Evolutionary conservation across 768 basidiomycete genomes (phyloP).

Genomic region (Suillus subluteus): DNA sequence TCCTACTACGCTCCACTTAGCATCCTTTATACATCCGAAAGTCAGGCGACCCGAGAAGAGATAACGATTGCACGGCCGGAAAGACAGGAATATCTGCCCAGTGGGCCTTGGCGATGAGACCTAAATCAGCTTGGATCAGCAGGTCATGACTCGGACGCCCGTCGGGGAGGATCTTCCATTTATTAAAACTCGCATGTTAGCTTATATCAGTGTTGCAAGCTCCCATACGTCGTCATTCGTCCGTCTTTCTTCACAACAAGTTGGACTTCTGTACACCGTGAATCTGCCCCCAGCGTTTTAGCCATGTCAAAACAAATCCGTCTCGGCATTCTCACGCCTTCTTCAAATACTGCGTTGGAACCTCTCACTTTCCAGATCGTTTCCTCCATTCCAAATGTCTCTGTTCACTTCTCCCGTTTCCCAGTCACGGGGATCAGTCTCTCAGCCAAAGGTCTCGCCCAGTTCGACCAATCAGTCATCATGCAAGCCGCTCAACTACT

Average conservation of each 20-base stretch:
- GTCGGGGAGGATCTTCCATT: neutral
- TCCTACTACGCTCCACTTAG: neutral
- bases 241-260: neutral
- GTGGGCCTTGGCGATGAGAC: neutral
- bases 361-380: conserved; percentile 4
- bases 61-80: neutral
- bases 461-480: conserved; percentile 3
- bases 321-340: conserved; percentile 7
- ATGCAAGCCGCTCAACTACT: neutral
- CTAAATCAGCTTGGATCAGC: neutral
- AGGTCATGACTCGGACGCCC: neutral
- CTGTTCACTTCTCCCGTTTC: conserved; percentile 7
- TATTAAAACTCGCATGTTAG: neutral
- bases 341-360: conserved; percentile 4
- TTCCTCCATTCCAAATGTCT: conserved; percentile 3
- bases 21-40: neutral
- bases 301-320: conserved; percentile 4
- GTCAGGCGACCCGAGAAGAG: neutral
- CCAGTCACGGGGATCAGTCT: neutral
- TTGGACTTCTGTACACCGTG: neutral
- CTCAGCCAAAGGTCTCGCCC: neutral
- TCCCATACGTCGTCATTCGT: neutral
- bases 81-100: neutral
- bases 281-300: neutral
- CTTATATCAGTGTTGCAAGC: neutral